phyloP scores from a whole-genome alignment of 1,284 basidiomycete genomes.

The Rhodofomes roseus region DNA sequence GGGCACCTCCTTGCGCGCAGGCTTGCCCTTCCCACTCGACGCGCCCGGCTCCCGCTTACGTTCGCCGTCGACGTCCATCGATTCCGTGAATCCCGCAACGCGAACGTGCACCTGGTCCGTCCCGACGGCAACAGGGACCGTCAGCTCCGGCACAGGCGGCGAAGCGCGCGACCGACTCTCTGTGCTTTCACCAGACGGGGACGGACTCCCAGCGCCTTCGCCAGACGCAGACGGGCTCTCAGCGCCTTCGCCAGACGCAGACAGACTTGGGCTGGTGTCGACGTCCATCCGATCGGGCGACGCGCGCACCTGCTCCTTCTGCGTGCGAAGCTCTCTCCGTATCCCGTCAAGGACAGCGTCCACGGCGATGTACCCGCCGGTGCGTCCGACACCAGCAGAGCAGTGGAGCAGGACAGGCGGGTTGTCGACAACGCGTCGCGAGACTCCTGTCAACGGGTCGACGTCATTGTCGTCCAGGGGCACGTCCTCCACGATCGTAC shows the following conservation, averaged over 20 bases:
- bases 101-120: slow-evolving; percentile 25
- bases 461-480: slow-evolving; percentile 21
- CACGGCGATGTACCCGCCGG: slow-evolving; percentile 87
- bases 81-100: slow-evolving; percentile 22
- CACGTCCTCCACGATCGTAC: slow-evolving; percentile 9
- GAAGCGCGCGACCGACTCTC: neutral
- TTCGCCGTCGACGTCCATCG: slow-evolving; percentile 26
- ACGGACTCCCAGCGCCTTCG: slow-evolving; percentile 15
- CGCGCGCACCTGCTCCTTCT: slow-evolving; percentile 19
- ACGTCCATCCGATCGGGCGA: slow-evolving; percentile 29
- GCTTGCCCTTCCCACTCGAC: neutral
- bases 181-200: slow-evolving; percentile 14
- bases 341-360: slow-evolving; percentile 84
- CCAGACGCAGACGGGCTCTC: no score
- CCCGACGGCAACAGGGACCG: slow-evolving; percentile 35
- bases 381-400: slow-evolving; percentile 89
- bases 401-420: slow-evolving; percentile 72
- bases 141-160: slow-evolving; percentile 18
- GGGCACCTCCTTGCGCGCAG: slow-evolving; percentile 1
- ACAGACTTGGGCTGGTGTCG: slow-evolving; percentile 19
- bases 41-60: neutral
- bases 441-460: slow-evolving; percentile 49
- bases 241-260: no score
- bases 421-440: slow-evolving; percentile 42
- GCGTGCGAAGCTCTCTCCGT: slow-evolving; percentile 53